Percentiles rank a stretch among this genome's conserved stretches.
phyloP scores from a whole-genome alignment of 2,329 filamentous ascomycete genomes.

The Colletotrichum tamarilloi region DNA sequence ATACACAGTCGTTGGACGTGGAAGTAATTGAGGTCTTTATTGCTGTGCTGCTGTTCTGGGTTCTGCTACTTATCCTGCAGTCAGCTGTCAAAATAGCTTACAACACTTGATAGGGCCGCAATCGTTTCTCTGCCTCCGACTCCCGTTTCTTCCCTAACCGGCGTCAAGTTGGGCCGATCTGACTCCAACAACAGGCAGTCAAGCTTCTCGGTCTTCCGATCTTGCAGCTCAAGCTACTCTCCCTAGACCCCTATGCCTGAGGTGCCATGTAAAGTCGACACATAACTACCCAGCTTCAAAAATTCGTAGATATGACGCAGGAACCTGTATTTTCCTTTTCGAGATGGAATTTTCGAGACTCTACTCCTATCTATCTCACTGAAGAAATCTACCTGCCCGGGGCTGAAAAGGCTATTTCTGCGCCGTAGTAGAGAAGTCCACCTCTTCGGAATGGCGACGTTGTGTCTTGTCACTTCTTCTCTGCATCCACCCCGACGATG shows the following conservation, averaged over 20 bases:
- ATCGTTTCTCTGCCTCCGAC: background rate
- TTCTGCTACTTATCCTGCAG: background rate
- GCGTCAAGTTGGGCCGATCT: slow-evolving; percentile 18
- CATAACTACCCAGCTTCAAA: background rate
- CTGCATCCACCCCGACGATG: slow-evolving; percentile 71
- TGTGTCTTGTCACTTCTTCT: slow-evolving; percentile 49
- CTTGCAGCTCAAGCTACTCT: background rate
- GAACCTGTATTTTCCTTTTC: background rate
- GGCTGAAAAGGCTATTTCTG: no score
- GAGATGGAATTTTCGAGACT: background rate
- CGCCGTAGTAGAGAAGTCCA: background rate
- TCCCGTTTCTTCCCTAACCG: background rate
- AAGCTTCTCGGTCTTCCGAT: background rate
- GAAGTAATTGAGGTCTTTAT: background rate
- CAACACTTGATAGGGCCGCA: background rate
- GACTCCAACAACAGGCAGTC: background rate
- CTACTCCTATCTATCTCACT: background rate
- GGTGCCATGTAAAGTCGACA: background rate
- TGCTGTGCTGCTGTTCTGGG: background rate
- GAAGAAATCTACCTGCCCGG: no score
- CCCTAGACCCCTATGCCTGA: background rate
- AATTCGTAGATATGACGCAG: background rate
- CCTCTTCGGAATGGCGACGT: background rate
- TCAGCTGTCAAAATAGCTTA: background rate
- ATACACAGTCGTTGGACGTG: background rate